Percentiles rank a stretch among this genome's conserved stretches.
Conservation (phyloP, 108 stramenopile species). For the Chaetoceros tenuissimus region DNA sequence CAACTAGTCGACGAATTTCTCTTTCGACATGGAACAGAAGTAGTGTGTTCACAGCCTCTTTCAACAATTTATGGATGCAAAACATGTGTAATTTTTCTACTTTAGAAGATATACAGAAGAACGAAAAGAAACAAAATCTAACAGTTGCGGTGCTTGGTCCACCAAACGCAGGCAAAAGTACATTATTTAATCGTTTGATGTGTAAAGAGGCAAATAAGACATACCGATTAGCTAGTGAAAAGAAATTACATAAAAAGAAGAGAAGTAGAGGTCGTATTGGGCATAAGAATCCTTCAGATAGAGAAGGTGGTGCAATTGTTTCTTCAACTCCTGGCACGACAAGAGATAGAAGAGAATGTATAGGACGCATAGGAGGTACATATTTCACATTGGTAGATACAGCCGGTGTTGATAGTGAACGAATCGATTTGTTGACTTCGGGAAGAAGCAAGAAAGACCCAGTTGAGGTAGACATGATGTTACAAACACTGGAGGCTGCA, state of each 20-base stretch:
- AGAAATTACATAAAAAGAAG: constrained; percentile 25
- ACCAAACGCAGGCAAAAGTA: constrained; percentile 88
- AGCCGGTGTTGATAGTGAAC: constrained; percentile 87
- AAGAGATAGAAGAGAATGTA: constrained; percentile 75
- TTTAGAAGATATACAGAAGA: neutral
- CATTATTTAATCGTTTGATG: constrained; percentile 80
- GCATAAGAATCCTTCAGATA: neutral
- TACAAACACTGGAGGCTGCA: constrained; percentile 74
- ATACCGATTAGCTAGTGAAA: constrained; percentile 47
- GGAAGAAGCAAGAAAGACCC: constrained; percentile 14
- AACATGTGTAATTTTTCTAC: neutral
- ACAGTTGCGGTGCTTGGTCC: constrained; percentile 77
- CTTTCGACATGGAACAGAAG: no score
- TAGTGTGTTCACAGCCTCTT: neutral
- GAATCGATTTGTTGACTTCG: constrained; percentile 35
- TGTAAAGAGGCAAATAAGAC: constrained; percentile 63
- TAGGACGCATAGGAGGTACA: constrained; percentile 74
- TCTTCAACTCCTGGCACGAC: constrained; percentile 78
- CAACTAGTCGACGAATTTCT: neutral
- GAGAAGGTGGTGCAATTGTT: constrained; percentile 76
- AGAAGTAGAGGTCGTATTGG: constrained; percentile 5
- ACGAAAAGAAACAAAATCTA: neutral
- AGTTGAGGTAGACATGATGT: constrained; percentile 45
- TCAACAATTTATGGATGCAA: neutral
- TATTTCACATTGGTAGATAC: constrained; percentile 81